phyloP scores from a whole-genome alignment of 805 yeast genomes.

The Pichia ethanolica region DNA sequence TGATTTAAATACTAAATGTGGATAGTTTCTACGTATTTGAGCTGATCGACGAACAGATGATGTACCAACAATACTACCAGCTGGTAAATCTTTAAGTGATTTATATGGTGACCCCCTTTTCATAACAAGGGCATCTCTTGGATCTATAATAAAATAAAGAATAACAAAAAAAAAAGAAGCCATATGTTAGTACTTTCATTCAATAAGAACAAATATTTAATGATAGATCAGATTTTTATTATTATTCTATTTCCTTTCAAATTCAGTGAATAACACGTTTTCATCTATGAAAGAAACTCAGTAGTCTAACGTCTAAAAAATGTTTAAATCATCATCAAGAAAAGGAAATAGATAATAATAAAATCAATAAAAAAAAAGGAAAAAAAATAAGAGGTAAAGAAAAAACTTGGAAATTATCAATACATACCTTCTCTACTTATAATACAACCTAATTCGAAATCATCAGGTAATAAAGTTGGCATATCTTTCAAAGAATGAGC shows the following conservation, averaged over 20 bases:
- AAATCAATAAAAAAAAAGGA: slow-evolving; percentile 1
- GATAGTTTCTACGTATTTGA: slow-evolving; percentile 72
- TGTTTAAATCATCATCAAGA: slow-evolving; percentile 23
- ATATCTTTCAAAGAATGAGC: slow-evolving; percentile 90
- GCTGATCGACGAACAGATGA: slow-evolving; percentile 92
- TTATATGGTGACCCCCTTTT: slow-evolving; percentile 54
- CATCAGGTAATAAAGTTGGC: slow-evolving; percentile 87
- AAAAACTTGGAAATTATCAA: neutral
- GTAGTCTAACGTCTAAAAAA: slow-evolving; percentile 34
- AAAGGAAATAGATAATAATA: neutral
- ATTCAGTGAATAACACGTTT: slow-evolving; percentile 16
- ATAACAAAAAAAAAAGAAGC: neutral
- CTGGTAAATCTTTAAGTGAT: slow-evolving; percentile 67
- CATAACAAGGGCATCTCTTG: slow-evolving; percentile 88
- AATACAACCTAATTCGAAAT: slow-evolving; percentile 83
- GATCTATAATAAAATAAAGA: slow-evolving; percentile 40
- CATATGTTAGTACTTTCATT: slow-evolving; percentile 8
- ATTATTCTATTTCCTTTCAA: neutral
- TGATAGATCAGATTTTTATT: neutral
- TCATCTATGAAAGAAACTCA: slow-evolving; percentile 26
- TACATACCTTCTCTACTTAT: slow-evolving; percentile 58
- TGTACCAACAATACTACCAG: slow-evolving; percentile 85
- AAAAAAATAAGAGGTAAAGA: neutral
- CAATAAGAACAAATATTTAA: neutral
- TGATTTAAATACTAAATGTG: slow-evolving; percentile 69